A percentile compares a stretch with the other conserved stretches of the same genome.
Conservation (phyloP, 257 asterid species). For the Fraxinus anomala region DNA sequence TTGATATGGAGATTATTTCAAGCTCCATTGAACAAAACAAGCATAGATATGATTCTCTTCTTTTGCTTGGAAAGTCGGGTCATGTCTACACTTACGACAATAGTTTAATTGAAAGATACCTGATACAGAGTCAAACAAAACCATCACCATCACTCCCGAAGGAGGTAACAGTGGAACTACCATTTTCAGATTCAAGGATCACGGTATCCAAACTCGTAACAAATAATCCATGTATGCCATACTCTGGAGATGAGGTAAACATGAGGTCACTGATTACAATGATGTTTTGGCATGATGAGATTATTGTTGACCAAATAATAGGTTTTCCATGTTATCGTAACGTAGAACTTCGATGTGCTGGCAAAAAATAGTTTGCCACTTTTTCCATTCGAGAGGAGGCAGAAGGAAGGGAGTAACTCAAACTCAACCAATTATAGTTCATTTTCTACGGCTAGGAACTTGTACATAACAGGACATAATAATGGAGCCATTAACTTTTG, state of each 20-base stretch:
- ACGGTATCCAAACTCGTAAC: constrained; percentile 59
- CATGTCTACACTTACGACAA: constrained; percentile 65
- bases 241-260: constrained; percentile 58
- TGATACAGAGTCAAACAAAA: constrained; percentile 68
- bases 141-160: constrained; percentile 80
- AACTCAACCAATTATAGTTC: constrained; percentile 37
- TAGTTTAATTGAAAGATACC: constrained; percentile 65
- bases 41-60: constrained; percentile 48
- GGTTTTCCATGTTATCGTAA: constrained; percentile 16
- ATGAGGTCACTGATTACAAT: constrained; percentile 8
- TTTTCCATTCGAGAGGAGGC: constrained; percentile 62
- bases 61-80: constrained; percentile 76
- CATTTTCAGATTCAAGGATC: constrained; percentile 78
- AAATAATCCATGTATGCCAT: constrained; percentile 51
- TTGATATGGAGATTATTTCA: constrained; percentile 70
- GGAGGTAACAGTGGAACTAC: constrained; percentile 64
- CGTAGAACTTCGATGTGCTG: constrained; percentile 59
- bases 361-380: constrained; percentile 55
- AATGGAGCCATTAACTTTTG: constrained; percentile 83
- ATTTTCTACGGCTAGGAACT: constrained; percentile 68
- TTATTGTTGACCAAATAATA: neutral
- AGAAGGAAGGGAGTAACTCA: constrained; percentile 64
- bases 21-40: constrained; percentile 56
- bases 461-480: constrained; percentile 76
- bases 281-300: constrained; percentile 14